These are phyloP conservation scores for Salix arbutifolia DNA, from an alignment of 345 rosid genomes.

Conservation along the genomic window DNA sequence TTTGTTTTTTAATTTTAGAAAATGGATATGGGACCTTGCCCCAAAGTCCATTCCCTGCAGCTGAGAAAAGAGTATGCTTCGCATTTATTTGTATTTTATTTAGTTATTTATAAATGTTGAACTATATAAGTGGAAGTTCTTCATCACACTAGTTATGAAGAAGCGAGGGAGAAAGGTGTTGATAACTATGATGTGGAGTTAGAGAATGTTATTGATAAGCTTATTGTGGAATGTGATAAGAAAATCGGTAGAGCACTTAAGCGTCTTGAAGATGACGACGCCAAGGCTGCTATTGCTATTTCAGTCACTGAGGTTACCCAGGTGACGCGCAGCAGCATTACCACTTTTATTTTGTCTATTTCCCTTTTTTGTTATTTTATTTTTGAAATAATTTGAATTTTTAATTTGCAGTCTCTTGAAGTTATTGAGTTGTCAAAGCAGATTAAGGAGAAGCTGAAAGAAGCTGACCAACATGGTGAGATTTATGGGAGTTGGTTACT, in stretches of 20 bases:
- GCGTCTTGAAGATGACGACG: conserved; percentile 99
- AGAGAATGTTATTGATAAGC: conserved; percentile 94
- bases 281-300: conserved; percentile 98
- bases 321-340: conserved; percentile 36
- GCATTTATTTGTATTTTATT: not conserved
- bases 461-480: conserved; percentile 81
- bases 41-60: conserved; percentile 95
- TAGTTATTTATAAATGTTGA: not conserved
- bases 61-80: conserved; percentile 95
- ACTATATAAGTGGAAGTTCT: not conserved
- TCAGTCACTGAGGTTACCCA: conserved; percentile 95
- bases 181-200: conserved; percentile 89
- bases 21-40: conserved; percentile 99
- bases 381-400: not conserved
- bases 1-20: conserved; percentile 44
- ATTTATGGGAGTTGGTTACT: not conserved
- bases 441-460: conserved; percentile 90
- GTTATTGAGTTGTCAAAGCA: conserved; percentile 74
- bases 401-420: conserved; percentile 65
- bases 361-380: not conserved
- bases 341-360: not conserved
- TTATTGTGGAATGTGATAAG: conserved; percentile 94
- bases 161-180: conserved; percentile 71
- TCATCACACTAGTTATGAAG: conserved; percentile 57
- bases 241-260: conserved; percentile 94